phyloP scores from a whole-genome alignment of 2,329 filamentous ascomycete genomes.

The Colletotrichum salicis region DNA sequence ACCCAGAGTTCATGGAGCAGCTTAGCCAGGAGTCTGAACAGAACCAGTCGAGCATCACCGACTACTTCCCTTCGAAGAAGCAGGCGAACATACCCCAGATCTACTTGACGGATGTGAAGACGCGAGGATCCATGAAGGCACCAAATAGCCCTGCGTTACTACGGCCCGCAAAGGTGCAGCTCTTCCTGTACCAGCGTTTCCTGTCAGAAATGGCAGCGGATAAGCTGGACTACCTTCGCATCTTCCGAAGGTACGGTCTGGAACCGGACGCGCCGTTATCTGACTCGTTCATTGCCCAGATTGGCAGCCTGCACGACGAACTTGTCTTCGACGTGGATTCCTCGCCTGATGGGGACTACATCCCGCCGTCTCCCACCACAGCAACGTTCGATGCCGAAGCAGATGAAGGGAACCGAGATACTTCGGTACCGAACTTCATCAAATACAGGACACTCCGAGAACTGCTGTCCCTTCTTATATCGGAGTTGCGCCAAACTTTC shows the following conservation, averaged over 20 bases:
- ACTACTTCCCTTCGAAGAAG: conserved; percentile 51
- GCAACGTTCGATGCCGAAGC: conserved; percentile 38
- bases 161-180: conserved; percentile 83
- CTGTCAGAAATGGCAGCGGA: conserved; percentile 80
- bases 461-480: conserved; percentile 56
- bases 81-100: conserved; percentile 46
- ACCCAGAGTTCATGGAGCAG: conserved; percentile 74
- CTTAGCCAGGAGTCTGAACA: conserved; percentile 51
- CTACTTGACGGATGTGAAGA: conserved; percentile 94
- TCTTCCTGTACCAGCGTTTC: conserved; percentile 89
- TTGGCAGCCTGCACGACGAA: conserved; percentile 75
- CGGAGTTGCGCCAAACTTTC: conserved; percentile 63
- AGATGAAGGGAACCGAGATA: conserved; percentile 2
- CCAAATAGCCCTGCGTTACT: conserved; percentile 75
- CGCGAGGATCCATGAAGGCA: conserved; percentile 71
- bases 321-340: conserved; percentile 64
- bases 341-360: background rate
- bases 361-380: conserved; percentile 40
- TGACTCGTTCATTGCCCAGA: conserved; percentile 80
- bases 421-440: conserved; percentile 48
- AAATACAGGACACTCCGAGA: conserved; percentile 61
- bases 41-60: conserved; percentile 51
- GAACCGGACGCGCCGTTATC: conserved; percentile 76
- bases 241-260: conserved; percentile 79
- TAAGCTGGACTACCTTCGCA: conserved; percentile 72